Conservation (phyloP, 805 yeast species). For the Saccharomycopsis selenospora region DNA sequence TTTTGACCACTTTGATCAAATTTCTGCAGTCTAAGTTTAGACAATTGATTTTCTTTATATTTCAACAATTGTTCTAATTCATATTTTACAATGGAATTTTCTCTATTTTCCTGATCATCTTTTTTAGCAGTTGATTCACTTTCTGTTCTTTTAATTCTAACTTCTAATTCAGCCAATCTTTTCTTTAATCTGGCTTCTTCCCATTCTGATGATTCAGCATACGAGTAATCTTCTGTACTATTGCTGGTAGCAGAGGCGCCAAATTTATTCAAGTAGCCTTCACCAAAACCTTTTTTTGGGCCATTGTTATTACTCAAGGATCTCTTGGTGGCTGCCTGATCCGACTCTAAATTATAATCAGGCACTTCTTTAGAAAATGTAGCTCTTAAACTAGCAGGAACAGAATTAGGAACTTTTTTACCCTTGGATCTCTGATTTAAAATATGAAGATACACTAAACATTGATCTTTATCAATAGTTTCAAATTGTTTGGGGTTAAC, state of each 20-base stretch:
- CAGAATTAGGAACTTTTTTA: conserved; percentile 81
- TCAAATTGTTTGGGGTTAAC: conserved; percentile 85
- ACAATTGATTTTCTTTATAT: conserved; percentile 61
- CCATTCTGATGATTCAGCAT: conserved; percentile 76
- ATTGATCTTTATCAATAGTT: conserved; percentile 90
- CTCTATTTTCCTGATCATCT: conserved; percentile 24
- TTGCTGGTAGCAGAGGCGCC: conserved; percentile 32
- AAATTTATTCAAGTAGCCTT: conserved; percentile 46
- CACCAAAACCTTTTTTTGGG: conserved; percentile 41
- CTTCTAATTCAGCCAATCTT: conserved; percentile 69
- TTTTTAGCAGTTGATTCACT: conserved; percentile 36
- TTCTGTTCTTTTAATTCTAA: conserved; percentile 52
- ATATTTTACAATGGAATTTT: conserved; percentile 34
- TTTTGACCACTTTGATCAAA: conserved; percentile 18
- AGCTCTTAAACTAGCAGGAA: conserved; percentile 88
- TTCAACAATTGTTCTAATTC: conserved; percentile 80
- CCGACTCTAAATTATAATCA: conserved; percentile 55
- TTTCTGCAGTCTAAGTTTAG: conserved; percentile 30
- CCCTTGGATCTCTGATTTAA: conserved; percentile 78
- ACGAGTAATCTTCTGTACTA: conserved; percentile 18
- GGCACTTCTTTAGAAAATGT: conserved; percentile 84
- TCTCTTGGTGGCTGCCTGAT: conserved; percentile 34
- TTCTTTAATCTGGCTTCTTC: conserved; percentile 79
- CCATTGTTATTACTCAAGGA: conserved; percentile 20
- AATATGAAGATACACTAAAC: conserved; percentile 81